A percentile compares a stretch with the other conserved stretches of the same genome.
These are phyloP conservation scores for Cercospora zeina DNA, from an alignment of 2,329 filamentous ascomycete species.

Conservation along the genomic window DNA sequence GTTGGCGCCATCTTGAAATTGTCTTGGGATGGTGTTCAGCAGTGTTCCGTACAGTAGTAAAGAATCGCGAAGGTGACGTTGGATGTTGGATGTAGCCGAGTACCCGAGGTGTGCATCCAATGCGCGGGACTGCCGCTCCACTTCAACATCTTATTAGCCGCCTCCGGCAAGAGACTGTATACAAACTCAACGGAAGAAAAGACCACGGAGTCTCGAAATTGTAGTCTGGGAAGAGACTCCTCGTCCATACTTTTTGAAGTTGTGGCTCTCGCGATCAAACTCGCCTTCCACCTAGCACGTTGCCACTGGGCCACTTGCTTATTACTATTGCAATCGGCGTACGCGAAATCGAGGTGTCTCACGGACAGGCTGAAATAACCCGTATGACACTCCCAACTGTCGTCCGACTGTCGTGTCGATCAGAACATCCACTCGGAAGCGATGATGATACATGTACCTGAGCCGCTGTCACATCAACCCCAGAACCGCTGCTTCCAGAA, in stretches of 20 bases:
- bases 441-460: too few species aligned
- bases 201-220: too few species aligned
- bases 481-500: too few species aligned
- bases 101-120: slow-evolving; percentile 1
- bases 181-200: not conserved
- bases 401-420: too few species aligned
- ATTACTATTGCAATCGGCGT: not conserved
- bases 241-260: too few species aligned
- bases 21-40: not conserved
- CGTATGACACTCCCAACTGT: too few species aligned
- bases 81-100: not conserved
- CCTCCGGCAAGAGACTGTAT: not conserved
- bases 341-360: too few species aligned
- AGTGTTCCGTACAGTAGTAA: not conserved
- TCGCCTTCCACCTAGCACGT: not conserved
- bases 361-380: too few species aligned
- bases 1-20: not conserved
- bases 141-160: not conserved
- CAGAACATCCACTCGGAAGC: too few species aligned
- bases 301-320: not conserved
- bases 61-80: slow-evolving; percentile 29
- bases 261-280: not conserved
- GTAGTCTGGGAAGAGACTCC: too few species aligned
- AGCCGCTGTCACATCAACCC: too few species aligned
- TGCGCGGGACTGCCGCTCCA: not conserved